These are phyloP conservation scores for Fusarium chaquense DNA, from an alignment of 2,329 filamentous ascomycete genomes.

Conservation along the genomic window DNA sequence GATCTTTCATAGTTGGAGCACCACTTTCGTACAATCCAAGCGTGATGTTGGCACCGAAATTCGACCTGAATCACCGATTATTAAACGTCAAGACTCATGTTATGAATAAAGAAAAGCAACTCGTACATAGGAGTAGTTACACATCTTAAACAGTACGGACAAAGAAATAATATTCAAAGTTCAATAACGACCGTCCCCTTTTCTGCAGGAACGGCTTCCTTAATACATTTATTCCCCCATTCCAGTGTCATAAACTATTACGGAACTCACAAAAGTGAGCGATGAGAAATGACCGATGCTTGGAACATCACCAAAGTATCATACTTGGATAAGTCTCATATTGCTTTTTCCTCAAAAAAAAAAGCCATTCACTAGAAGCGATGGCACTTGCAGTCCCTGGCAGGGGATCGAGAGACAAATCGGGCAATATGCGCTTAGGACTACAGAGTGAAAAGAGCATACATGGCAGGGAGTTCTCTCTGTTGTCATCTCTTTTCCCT, in stretches of 20 bases:
- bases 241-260: conserved; percentile 8
- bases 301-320: conserved; percentile 27
- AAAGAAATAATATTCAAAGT: not conserved
- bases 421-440: conserved; percentile 24
- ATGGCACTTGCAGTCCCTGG: conserved; percentile 33
- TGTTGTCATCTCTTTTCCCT: conserved; percentile 37
- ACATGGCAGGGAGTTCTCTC: conserved; percentile 23
- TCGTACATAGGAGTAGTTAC: conserved; percentile 45
- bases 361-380: conserved; percentile 30
- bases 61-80: conserved; percentile 33
- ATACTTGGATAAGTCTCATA: conserved; percentile 25
- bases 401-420: conserved; percentile 27
- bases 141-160: conserved; percentile 32
- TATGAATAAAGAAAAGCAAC: not conserved
- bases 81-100: not conserved
- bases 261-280: conserved; percentile 7
- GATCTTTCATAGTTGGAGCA: conserved; percentile 42
- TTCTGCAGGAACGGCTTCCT: conserved; percentile 8
- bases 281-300: conserved; percentile 30
- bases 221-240: conserved; percentile 12
- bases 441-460: conserved; percentile 3
- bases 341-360: conserved; percentile 37
- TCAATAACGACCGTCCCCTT: conserved; percentile 11
- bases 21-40: conserved; percentile 45
- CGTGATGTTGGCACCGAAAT: conserved; percentile 43